These are phyloP conservation scores for Aspergillus novofumigatus DNA, from an alignment of 2,329 filamentous ascomycete genomes.

Conservation along the genomic window DNA sequence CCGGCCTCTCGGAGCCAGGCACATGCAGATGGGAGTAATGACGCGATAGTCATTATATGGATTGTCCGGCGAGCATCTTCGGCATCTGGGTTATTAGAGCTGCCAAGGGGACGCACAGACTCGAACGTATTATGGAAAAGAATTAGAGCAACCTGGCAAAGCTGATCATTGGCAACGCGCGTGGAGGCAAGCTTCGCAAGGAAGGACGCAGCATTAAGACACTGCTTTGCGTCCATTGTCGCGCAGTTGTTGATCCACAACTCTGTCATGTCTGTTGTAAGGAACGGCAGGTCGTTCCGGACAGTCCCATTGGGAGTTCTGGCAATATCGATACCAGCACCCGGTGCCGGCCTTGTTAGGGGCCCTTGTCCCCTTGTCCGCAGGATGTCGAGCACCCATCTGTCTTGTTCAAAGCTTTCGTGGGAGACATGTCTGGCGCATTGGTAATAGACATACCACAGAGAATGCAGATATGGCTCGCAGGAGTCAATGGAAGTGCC, in stretches of 20 bases:
- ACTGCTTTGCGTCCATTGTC: conserved; percentile 14
- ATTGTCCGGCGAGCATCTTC: conserved; percentile 9
- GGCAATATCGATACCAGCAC: conserved; percentile 19
- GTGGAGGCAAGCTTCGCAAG: conserved; percentile 22
- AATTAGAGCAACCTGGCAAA: conserved; percentile 18
- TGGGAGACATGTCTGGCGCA: conserved; percentile 10
- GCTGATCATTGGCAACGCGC: conserved; percentile 15
- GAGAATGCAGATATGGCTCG: conserved; percentile 7
- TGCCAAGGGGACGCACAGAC: conserved; percentile 8
- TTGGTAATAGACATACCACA: conserved; percentile 23
- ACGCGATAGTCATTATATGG: conserved; percentile 9
- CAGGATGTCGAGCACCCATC: conserved; percentile 21
- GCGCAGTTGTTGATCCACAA: conserved; percentile 15
- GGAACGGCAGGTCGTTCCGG: conserved; percentile 23
- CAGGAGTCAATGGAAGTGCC: background rate
- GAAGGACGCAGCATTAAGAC: conserved; percentile 18
- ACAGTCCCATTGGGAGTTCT: conserved; percentile 19
- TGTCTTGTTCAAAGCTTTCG: conserved; percentile 17
- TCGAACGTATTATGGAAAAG: conserved; percentile 19
- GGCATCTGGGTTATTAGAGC: conserved; percentile 11
- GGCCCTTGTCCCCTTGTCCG: conserved; percentile 14
- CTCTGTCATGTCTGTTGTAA: conserved; percentile 19
- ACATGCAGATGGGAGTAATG: conserved; percentile 13
- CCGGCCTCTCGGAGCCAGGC: conserved; percentile 17
- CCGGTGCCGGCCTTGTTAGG: conserved; percentile 8